These are phyloP conservation scores for Trichothecium sympodiale DNA, from an alignment of 2,329 filamentous ascomycete species.

Conservation along the genomic window DNA sequence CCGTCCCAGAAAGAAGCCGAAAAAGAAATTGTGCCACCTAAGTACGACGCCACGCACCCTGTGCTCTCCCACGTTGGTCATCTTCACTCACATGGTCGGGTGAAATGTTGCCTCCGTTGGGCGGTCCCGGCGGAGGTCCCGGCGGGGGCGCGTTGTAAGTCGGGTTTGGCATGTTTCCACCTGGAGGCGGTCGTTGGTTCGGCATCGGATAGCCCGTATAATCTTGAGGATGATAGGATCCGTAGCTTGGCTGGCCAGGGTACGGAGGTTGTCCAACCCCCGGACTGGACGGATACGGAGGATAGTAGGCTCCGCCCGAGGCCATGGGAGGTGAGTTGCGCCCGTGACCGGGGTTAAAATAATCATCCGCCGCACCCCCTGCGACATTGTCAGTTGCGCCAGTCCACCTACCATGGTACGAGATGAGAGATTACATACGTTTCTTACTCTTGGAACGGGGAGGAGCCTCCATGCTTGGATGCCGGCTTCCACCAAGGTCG, in stretches of 20 bases:
- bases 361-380: slow-evolving; percentile 12
- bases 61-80: slow-evolving; percentile 19
- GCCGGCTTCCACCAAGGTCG: no score
- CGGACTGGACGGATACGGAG: slow-evolving; percentile 24
- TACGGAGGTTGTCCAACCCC: slow-evolving; percentile 17
- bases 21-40: slow-evolving; percentile 6
- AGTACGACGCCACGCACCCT: slow-evolving; percentile 26
- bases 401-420: background rate
- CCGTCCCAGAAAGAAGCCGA: background rate
- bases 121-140: slow-evolving; percentile 17
- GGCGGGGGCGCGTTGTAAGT: slow-evolving; percentile 14
- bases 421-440: background rate
- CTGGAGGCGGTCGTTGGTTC: slow-evolving; percentile 5
- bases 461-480: no score
- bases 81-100: slow-evolving; percentile 34
- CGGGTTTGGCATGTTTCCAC: background rate
- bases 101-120: slow-evolving; percentile 19
- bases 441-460: no score
- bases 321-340: slow-evolving; percentile 36
- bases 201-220: slow-evolving; percentile 24
- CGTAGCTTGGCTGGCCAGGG: slow-evolving; percentile 24
- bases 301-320: slow-evolving; percentile 40
- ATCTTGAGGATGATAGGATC: slow-evolving; percentile 30
- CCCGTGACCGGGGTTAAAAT: slow-evolving; percentile 22
- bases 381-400: slow-evolving; percentile 6